phyloP scores from a whole-genome alignment of 257 asterid genomes.

The Gynochthodes officinalis region DNA sequence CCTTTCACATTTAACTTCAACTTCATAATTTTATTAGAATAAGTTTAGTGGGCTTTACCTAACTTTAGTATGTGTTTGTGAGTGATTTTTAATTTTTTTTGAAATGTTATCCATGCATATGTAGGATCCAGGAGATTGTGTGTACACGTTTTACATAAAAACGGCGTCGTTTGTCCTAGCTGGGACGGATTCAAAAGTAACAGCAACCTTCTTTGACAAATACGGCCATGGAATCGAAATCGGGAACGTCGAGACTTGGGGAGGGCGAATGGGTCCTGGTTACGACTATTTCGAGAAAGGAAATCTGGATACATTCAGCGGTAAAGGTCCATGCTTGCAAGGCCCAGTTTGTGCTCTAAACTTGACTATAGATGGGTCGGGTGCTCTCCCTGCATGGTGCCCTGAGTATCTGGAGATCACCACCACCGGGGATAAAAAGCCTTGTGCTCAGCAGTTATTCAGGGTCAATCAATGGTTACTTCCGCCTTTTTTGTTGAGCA shows the following conservation, averaged over 20 bases:
- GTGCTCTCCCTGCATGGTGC: constrained; percentile 64
- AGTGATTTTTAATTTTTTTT: too few relatives aligned
- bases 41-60: too few relatives aligned
- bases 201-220: constrained; percentile 41
- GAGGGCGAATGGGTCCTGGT: constrained; percentile 64
- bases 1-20: too few relatives aligned
- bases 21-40: too few relatives aligned
- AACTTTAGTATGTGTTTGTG: too few relatives aligned
- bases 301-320: constrained; percentile 63
- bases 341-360: constrained; percentile 54
- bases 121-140: constrained; percentile 59
- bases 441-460: constrained; percentile 39
- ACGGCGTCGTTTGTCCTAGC: constrained; percentile 46
- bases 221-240: constrained; percentile 41
- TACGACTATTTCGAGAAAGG: constrained; percentile 70
- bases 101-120: not conserved
- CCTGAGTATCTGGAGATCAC: constrained; percentile 58
- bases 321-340: constrained; percentile 58
- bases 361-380: constrained; percentile 65
- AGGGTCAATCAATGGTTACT: constrained; percentile 65
- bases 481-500: constrained; percentile 52
- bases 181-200: constrained; percentile 64
- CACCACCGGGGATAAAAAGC: constrained; percentile 38
- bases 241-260: constrained; percentile 57
- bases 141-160: constrained; percentile 46